Conservation (phyloP, 108 stramenopile genomes). For the Cyclotella atomus region DNA sequence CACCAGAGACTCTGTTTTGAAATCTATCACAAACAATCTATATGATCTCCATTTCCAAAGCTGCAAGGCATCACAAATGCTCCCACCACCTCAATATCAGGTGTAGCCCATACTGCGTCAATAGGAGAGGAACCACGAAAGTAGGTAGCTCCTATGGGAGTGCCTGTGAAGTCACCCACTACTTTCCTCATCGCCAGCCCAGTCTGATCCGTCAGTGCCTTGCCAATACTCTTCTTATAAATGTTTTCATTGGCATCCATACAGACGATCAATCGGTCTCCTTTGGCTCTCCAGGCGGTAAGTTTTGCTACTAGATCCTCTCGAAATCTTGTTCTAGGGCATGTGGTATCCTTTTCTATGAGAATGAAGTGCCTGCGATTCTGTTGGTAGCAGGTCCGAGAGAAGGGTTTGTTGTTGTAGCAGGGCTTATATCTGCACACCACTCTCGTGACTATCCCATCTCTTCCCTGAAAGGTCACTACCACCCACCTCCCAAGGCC, state of each 20-base stretch:
- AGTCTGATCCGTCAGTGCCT: background rate
- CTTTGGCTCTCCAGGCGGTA: background rate
- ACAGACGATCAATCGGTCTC: slow-evolving; percentile 11
- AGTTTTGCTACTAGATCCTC: background rate
- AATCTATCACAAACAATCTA: slow-evolving; percentile 16
- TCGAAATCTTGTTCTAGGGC: background rate
- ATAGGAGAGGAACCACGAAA: slow-evolving; percentile 4
- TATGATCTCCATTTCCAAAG: slow-evolving; percentile 17
- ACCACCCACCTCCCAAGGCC: background rate
- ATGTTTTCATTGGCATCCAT: slow-evolving; percentile 8
- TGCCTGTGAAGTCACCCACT: slow-evolving; percentile 5
- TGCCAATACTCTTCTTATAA: background rate
- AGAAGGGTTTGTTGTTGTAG: background rate
- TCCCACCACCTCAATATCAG: background rate
- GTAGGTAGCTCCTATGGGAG: background rate
- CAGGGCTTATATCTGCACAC: background rate
- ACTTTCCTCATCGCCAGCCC: background rate
- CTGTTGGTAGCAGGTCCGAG: slow-evolving; percentile 7
- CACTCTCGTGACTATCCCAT: background rate
- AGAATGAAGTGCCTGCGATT: background rate
- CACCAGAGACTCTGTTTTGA: background rate
- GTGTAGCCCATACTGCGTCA: slow-evolving; percentile 9
- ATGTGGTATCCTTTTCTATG: background rate
- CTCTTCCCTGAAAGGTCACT: background rate
- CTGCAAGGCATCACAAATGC: slow-evolving; percentile 2